Conservation (phyloP, 495 filamentous ascomycete species). For the Letharia lupina region DNA sequence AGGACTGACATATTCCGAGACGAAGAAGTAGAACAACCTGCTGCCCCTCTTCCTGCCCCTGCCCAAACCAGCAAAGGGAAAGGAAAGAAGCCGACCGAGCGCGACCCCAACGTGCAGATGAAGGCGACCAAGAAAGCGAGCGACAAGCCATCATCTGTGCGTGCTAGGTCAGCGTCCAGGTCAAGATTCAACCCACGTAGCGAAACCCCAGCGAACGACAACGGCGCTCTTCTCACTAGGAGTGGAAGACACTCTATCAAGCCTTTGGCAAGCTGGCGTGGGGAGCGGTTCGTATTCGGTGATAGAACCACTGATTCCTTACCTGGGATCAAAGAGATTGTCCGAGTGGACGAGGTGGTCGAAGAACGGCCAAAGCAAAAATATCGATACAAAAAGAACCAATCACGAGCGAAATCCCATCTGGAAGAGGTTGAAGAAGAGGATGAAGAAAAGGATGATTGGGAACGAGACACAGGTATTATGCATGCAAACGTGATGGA, state of each 20-base stretch:
- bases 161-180: slow-evolving; percentile 28
- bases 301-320: slow-evolving; percentile 44
- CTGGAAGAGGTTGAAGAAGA: slow-evolving; percentile 34
- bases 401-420: slow-evolving; percentile 32
- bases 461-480: slow-evolving; percentile 53
- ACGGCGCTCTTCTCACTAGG: slow-evolving; percentile 42
- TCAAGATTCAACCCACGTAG: slow-evolving; percentile 60
- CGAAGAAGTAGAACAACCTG: slow-evolving; percentile 27
- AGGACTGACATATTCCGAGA: slow-evolving; percentile 26
- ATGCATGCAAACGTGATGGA: slow-evolving; percentile 48
- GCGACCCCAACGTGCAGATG: slow-evolving; percentile 16
- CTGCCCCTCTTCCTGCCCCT: slow-evolving; percentile 12
- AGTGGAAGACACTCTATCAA: slow-evolving; percentile 53
- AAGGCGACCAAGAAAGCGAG: slow-evolving; percentile 10
- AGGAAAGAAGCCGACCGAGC: slow-evolving; percentile 10
- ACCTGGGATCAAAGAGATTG: slow-evolving; percentile 62
- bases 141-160: slow-evolving; percentile 9
- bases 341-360: slow-evolving; percentile 59
- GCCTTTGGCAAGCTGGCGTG: slow-evolving; percentile 81
- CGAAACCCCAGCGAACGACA: slow-evolving; percentile 50
- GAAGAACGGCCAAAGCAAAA: slow-evolving; percentile 33
- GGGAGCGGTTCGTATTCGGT: slow-evolving; percentile 62
- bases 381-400: slow-evolving; percentile 26
- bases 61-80: slow-evolving; percentile 1
- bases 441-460: slow-evolving; percentile 43